These are phyloP conservation scores for Hygrocybe coccinea DNA, from an alignment of 768 basidiomycete genomes.

Conservation along the genomic window DNA sequence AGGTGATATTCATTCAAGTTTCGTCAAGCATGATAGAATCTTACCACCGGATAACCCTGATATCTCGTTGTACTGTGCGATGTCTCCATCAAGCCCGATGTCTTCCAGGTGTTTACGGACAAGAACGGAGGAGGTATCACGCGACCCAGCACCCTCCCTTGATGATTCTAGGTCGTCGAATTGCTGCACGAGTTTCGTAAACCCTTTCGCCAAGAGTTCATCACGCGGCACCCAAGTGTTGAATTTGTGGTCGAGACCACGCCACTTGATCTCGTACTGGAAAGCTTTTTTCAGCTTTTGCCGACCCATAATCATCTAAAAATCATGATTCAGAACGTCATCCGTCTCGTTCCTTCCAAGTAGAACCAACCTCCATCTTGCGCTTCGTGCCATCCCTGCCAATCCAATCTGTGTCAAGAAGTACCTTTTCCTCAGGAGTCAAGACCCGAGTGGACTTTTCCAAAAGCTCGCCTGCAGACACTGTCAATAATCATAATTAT, in stretches of 20 bases:
- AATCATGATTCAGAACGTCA: not conserved
- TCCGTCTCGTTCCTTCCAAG: not conserved
- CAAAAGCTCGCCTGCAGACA: slow-evolving; percentile 66
- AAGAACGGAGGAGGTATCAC: slow-evolving; percentile 75
- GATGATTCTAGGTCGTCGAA: slow-evolving; percentile 97
- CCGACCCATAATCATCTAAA: slow-evolving; percentile 80
- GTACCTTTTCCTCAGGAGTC: slow-evolving; percentile 75
- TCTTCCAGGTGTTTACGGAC: slow-evolving; percentile 93
- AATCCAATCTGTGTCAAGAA: slow-evolving; percentile 81
- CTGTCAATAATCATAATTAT: not conserved
- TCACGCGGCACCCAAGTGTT: slow-evolving; percentile 93
- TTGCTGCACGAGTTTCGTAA: slow-evolving; percentile 83
- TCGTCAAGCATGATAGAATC: slow-evolving; percentile 15
- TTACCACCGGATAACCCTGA: slow-evolving; percentile 86
- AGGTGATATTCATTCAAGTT: slow-evolving; percentile 1
- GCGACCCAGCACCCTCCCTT: slow-evolving; percentile 87
- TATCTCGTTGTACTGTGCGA: slow-evolving; percentile 97
- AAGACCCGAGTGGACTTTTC: slow-evolving; percentile 90
- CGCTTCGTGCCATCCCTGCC: slow-evolving; percentile 88
- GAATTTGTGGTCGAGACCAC: slow-evolving; percentile 74
- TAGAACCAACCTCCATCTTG: slow-evolving; percentile 73
- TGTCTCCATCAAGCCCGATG: slow-evolving; percentile 94
- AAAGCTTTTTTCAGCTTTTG: slow-evolving; percentile 96
- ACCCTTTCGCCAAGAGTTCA: slow-evolving; percentile 79
- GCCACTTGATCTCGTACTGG: slow-evolving; percentile 91